Conservation (phyloP, 352 stramenopile species). For the Phytophthora foliorum region DNA sequence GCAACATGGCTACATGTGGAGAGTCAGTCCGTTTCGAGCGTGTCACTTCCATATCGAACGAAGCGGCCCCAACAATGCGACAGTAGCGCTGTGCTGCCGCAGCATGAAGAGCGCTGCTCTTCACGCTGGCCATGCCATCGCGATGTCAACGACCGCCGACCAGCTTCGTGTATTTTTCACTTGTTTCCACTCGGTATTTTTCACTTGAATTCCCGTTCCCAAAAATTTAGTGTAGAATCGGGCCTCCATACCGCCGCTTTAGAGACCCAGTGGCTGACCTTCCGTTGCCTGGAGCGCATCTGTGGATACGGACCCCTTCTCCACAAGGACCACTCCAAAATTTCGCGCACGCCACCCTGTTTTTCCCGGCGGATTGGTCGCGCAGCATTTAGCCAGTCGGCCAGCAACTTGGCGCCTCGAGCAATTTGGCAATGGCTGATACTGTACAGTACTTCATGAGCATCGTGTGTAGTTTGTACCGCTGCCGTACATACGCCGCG, state of each 20-base stretch:
- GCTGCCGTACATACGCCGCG: too few relatives aligned
- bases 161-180: slow-evolving; percentile 6
- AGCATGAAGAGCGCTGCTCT: too few relatives aligned
- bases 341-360: slow-evolving; percentile 35
- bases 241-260: neutral
- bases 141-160: neutral
- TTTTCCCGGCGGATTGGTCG: slow-evolving; percentile 16
- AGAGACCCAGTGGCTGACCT: too few relatives aligned
- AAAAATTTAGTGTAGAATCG: slow-evolving; percentile 10
- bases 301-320: slow-evolving; percentile 10
- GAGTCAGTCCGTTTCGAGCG: slow-evolving; percentile 3
- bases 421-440: too few relatives aligned
- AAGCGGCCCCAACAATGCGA: neutral
- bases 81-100: too few relatives aligned
- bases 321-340: slow-evolving; percentile 25
- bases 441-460: too few relatives aligned
- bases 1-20: slow-evolving; percentile 6
- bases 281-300: too few relatives aligned
- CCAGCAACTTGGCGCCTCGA: too few relatives aligned
- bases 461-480: too few relatives aligned
- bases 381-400: slow-evolving; percentile 5
- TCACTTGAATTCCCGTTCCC: neutral
- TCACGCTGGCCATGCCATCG: neutral
- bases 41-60: neutral
- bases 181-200: neutral